Evolutionary conservation across 352 stramenopile genomes (phyloP).

Genomic region (Phytophthora brassicae): DNA sequence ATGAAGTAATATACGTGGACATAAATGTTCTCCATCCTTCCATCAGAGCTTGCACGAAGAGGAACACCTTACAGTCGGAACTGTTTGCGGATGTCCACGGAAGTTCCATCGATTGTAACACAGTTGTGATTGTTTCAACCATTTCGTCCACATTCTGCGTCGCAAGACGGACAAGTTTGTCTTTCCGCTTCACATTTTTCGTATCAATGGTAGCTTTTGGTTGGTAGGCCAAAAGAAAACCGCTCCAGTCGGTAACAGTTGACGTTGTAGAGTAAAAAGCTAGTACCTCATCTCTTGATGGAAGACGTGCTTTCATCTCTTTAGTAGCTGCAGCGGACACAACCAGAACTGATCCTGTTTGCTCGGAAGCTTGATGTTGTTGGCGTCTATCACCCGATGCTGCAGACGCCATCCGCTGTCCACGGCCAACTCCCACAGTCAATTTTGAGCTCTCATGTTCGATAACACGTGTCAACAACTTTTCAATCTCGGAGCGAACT

Average conservation of each 20-base stretch:
- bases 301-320: slow-evolving; percentile 53
- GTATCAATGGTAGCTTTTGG: slow-evolving; percentile 37
- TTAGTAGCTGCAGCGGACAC: slow-evolving; percentile 61
- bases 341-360: slow-evolving; percentile 15
- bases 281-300: slow-evolving; percentile 29
- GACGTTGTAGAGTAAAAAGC: slow-evolving; percentile 15
- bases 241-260: slow-evolving; percentile 30
- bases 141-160: slow-evolving; percentile 49
- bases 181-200: slow-evolving; percentile 46
- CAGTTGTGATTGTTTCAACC: slow-evolving; percentile 19
- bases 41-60: slow-evolving; percentile 39
- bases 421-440: slow-evolving; percentile 38
- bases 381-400: slow-evolving; percentile 20
- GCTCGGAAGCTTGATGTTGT: slow-evolving; percentile 5
- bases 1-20: slow-evolving; percentile 37
- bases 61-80: slow-evolving; percentile 21
- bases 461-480: slow-evolving; percentile 41
- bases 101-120: slow-evolving; percentile 30
- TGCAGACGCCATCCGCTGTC: slow-evolving; percentile 39
- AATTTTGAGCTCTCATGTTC: slow-evolving; percentile 40
- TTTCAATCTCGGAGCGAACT: slow-evolving; percentile 46
- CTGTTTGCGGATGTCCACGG: slow-evolving; percentile 10
- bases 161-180: slow-evolving; percentile 53
- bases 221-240: slow-evolving; percentile 48
- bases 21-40: slow-evolving; percentile 50